Evolutionary conservation across 2,329 filamentous ascomycete species (phyloP), one percentile per base, ranked within the genome.

Genomic region (Aspergillus udagawae): DNA sequence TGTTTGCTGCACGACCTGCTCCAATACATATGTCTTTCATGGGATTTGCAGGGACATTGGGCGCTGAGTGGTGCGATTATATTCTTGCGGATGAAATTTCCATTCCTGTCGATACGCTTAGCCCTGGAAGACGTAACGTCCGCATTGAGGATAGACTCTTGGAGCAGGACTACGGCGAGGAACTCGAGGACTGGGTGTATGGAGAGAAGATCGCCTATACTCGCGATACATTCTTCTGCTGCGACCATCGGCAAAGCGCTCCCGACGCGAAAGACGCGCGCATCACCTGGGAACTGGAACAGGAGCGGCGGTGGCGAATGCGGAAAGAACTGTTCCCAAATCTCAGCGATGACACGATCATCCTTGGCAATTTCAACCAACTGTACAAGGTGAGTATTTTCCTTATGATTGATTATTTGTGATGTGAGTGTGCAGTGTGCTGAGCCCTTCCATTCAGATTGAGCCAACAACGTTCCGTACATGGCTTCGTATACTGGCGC

Each of bases 21-120:
- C 94, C 94, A 0, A 91, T 99, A 47, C 94, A 99, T 64, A 99
- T 99, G 94, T 96, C 94, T 0, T 99, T 99, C 69, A 99, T 99
- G 94, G 94, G 94, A 0, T 99, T 99, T 71, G 94, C 94, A 0
- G 94, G 94, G 9, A 97, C 93, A 0, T 79, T 99, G 1, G 94
- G 94, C 5, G 94, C 94, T 2, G 94, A 99, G 71, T 99, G 94
- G 94, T 99, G 94, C 66, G 94, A 99, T 72, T 99, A 99, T 69
- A 86, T 99, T 17, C 83, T 97, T 27, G 92, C 94, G 3, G 94
- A 99, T 68, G 82, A 89, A 52, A 93, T 89, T 1, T 92, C 94
- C 0, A 88, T 99, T 53, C 94, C 94, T 0, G 83, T 82, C 0
- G 84, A 86, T 27, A 97, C 93, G 0, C 79, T 97, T 28, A 86